A percentile compares a stretch with the other conserved stretches of the same genome.
Evolutionary conservation across 306 rosid species (phyloP).

Genomic region (Vigna reflexopilosa): DNA sequence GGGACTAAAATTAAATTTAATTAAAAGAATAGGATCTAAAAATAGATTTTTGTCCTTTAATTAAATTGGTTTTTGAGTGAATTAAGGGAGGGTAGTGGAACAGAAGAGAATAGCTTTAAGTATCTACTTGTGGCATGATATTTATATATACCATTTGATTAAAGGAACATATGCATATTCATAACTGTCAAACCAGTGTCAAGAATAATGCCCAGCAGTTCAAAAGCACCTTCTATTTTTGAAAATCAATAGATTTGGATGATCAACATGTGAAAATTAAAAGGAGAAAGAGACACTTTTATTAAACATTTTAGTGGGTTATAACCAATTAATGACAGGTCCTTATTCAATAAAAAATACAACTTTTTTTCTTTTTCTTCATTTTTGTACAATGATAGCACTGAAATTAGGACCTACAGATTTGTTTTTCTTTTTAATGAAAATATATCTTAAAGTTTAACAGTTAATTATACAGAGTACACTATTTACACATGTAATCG

Average conservation of each 20-base stretch:
- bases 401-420: too few species aligned
- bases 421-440: too few species aligned
- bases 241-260: not conserved
- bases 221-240: not conserved
- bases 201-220: constrained; percentile 1
- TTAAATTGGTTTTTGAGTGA: not conserved
- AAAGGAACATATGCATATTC: constrained; percentile 20
- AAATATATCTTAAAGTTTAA: too few species aligned
- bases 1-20: too few species aligned
- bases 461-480: too few species aligned
- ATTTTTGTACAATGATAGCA: too few species aligned
- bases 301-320: not conserved
- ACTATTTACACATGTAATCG: too few species aligned
- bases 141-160: not conserved
- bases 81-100: too few species aligned
- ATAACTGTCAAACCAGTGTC: constrained; percentile 1
- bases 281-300: not conserved
- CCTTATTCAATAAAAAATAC: not conserved
- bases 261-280: not conserved
- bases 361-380: too few species aligned
- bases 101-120: too few species aligned
- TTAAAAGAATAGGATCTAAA: too few species aligned
- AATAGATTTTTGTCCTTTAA: not conserved
- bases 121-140: not conserved
- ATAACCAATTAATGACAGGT: not conserved